Base-by-base conservation (phyloP, 2,329 filamentous ascomycete genomes). In the Pezicula neosporulosa region DNA sequence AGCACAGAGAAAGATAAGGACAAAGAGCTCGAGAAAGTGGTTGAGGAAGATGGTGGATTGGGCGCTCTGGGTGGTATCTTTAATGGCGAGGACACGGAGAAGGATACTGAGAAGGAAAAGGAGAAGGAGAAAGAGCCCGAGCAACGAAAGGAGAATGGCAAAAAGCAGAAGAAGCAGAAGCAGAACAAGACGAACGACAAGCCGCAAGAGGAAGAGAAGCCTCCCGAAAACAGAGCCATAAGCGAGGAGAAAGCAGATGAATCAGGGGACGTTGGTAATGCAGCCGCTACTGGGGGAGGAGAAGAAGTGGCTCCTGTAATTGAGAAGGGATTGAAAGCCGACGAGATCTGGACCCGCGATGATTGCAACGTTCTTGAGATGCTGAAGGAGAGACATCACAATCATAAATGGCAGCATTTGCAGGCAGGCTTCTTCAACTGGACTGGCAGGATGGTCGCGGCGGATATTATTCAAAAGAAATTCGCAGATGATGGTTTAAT, bases 351-450 rank as follows among this genome's bases (percentile, higher is more conserved):
- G 63, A 56, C 56, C 1, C 41, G 44, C 3, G 54, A 61, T 15
- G 64, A 67, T 48, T 66, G 65, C 53, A 50, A 58, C 6, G 47
- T 60, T 2, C 44, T 68, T 6, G 62, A 65, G 51, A 53, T 60
- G 39, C 28, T 68, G 41, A 53, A 59, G 47, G 50, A 46, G 24
- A 52, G 55, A 19, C 58, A 67, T 45, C 36, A 44, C 5, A 44
- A 58, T 30, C 48, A 62, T 6, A 66, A 63, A 49, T 68, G 65
- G 65, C 35, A 61, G 39, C 55, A 63, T 16, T 53, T 68, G 8
- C 64, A 67, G 44, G 60, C 61, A 35, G 54, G 47, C 1, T 67
- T 68, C 44, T 67, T 55, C n/a, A 66, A 66, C 47, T 60, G 56
- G 50, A 67, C 65, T 8, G 64, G 63, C 2, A 51, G 64, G 24